A percentile compares a stretch with the other conserved stretches of the same genome.
Evolutionary conservation across 2,329 filamentous ascomycete species (phyloP).

Genomic region (Fusarium papillatum): DNA sequence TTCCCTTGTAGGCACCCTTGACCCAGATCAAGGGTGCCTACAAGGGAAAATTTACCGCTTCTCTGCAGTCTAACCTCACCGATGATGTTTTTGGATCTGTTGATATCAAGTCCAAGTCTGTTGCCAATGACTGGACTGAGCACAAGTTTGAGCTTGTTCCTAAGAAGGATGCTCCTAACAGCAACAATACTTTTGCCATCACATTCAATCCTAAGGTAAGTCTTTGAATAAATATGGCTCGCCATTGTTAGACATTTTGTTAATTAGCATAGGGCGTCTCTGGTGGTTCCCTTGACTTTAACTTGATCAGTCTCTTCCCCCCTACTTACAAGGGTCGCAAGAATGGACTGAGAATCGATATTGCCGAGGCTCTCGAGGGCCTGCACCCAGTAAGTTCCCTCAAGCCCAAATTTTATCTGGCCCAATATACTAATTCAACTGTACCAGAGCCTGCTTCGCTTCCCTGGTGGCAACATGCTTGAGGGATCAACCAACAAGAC

Average conservation of each 20-base stretch:
- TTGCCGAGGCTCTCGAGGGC: conserved; percentile 65
- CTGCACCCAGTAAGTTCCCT: conserved; percentile 59
- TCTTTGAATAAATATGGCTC: too few relatives aligned
- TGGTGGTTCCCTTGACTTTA: conserved; percentile 65
- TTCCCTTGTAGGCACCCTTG: too few relatives aligned
- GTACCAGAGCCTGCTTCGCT: conserved; percentile 67
- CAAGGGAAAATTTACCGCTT: conserved; percentile 61
- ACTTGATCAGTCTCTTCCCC: conserved; percentile 71
- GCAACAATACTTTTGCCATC: conserved; percentile 69
- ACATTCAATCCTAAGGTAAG: conserved; percentile 59
- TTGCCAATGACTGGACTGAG: conserved; percentile 62
- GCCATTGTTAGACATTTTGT: neutral
- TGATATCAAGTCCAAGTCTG: conserved; percentile 59
- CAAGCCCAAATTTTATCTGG: rapidly evolving
- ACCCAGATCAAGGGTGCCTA: conserved; percentile 66
- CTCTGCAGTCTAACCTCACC: conserved; percentile 59
- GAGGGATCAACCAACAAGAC: conserved; percentile 59
- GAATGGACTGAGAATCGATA: conserved; percentile 70
- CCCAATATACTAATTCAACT: neutral
- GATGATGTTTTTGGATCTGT: conserved; percentile 60
- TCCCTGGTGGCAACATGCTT: conserved; percentile 76
- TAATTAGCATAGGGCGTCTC: conserved; percentile 46
- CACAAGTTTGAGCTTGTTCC: conserved; percentile 61
- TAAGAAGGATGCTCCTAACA: conserved; percentile 61
- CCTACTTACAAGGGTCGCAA: conserved; percentile 69